Evolutionary conservation across 1,284 basidiomycete species (phyloP).

Genomic region (Cutaneotrichosporon spelunceum): DNA sequence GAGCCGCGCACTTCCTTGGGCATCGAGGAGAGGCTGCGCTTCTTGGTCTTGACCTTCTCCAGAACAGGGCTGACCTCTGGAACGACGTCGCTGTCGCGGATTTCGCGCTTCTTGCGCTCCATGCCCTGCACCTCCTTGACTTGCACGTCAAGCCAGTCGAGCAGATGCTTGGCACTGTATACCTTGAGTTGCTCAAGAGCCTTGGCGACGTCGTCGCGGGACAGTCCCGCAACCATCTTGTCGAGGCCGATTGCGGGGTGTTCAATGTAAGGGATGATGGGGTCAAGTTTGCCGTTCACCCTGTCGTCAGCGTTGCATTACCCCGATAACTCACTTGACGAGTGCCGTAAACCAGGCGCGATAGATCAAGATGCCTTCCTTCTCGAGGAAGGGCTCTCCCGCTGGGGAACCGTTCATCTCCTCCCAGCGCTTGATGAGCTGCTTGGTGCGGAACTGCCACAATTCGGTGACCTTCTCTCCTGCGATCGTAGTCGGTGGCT

Average conservation of each 20-base stretch:
- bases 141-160: conserved; percentile 25
- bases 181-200: conserved; percentile 33
- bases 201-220: conserved; percentile 28
- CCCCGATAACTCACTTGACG: conserved; percentile 31
- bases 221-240: conserved; percentile 29
- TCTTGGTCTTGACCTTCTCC: conserved; percentile 19
- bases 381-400: conserved; percentile 20
- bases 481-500: background rate
- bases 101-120: conserved; percentile 30
- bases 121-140: conserved; percentile 29
- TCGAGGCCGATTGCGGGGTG: conserved; percentile 21
- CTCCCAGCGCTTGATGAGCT: conserved; percentile 35
- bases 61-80: conserved; percentile 41
- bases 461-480: conserved; percentile 9
- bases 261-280: conserved; percentile 37
- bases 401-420: conserved; percentile 6
- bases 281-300: background rate
- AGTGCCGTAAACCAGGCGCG: conserved; percentile 45
- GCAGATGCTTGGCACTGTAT: conserved; percentile 23
- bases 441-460: conserved; percentile 16
- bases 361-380: conserved; percentile 46
- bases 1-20: conserved; percentile 10
- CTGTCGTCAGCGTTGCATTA: background rate
- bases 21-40: conserved; percentile 10
- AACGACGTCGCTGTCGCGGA: conserved; percentile 27